Evolutionary conservation across 2,329 filamentous ascomycete species (phyloP).

Genomic region (Falciphora oryzae): DNA sequence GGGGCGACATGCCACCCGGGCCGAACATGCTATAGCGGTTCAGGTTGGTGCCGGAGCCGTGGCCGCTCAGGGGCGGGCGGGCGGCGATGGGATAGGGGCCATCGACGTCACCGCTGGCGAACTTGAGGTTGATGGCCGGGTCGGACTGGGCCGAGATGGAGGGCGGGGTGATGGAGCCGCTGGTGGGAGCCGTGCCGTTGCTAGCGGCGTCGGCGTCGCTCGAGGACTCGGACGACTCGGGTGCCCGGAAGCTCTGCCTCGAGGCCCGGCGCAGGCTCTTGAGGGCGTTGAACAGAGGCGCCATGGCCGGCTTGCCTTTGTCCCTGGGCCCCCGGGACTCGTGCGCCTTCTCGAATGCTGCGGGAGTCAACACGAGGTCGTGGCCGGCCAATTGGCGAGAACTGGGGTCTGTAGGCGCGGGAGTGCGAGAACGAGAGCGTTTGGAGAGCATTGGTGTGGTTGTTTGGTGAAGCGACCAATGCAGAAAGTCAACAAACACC

Average conservation of each 20-base stretch:
- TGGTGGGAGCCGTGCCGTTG: conserved; percentile 56
- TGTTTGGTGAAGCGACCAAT: neutral
- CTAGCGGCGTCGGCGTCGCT: conserved; percentile 52
- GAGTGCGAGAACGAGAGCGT: neutral
- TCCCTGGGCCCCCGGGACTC: neutral
- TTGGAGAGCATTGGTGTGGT: neutral
- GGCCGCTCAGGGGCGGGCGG: conserved; percentile 25
- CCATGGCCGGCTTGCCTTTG: conserved; percentile 35
- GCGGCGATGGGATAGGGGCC: conserved; percentile 14
- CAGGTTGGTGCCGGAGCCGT: conserved; percentile 19
- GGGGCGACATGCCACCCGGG: conserved; percentile 49
- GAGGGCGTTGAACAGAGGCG: conserved; percentile 59
- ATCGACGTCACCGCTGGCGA: conserved; percentile 24
- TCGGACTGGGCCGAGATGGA: conserved; percentile 64
- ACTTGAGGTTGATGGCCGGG: conserved; percentile 58
- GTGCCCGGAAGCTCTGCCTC: conserved; percentile 63
- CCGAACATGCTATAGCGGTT: conserved; percentile 61
- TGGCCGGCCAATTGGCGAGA: conserved; percentile 5
- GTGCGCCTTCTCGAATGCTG: neutral
- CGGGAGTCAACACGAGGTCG: conserved; percentile 2
- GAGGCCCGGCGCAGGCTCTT: conserved; percentile 73
- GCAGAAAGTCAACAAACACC: neutral
- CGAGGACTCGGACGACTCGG: conserved; percentile 52
- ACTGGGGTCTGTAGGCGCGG: neutral
- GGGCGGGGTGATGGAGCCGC: conserved; percentile 68